Conservation (phyloP, 2,329 filamentous ascomycete genomes). For the Fusarium sp. region DNA sequence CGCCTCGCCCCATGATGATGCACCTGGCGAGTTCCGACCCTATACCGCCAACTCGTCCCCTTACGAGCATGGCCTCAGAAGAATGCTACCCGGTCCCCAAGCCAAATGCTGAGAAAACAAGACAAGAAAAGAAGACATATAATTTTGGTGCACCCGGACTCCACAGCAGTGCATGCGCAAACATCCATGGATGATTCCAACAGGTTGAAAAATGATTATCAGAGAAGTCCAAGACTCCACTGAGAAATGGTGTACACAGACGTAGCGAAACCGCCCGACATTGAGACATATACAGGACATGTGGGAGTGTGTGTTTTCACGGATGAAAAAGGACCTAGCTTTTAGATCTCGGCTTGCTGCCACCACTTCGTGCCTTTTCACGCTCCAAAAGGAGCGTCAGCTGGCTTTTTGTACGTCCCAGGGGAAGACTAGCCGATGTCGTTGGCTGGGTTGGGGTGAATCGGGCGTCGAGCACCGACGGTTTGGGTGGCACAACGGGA, state of each 20-base stretch:
- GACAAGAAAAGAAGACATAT: background rate
- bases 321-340: conserved; percentile 35
- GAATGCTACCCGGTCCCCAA: background rate
- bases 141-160: conserved; percentile 20
- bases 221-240: conserved; percentile 5
- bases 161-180: conserved; percentile 4
- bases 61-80: background rate
- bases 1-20: conserved; percentile 15
- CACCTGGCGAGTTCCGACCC: background rate
- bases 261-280: background rate
- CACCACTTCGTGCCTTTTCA: conserved; percentile 54
- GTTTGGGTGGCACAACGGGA: conserved; percentile 29
- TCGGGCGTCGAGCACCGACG: conserved; percentile 48
- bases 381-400: conserved; percentile 67
- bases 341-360: conserved; percentile 42
- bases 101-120: conserved; percentile 5
- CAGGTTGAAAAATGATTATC: background rate
- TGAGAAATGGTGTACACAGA: conserved; percentile 9
- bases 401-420: conserved; percentile 71
- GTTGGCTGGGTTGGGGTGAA: conserved; percentile 63
- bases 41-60: background rate
- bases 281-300: conserved; percentile 16
- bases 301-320: background rate
- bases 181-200: background rate
- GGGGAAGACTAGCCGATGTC: conserved; percentile 55